phyloP scores from a whole-genome alignment of 192 early-diverging fungal species.

The Gonapodya sp. region DNA sequence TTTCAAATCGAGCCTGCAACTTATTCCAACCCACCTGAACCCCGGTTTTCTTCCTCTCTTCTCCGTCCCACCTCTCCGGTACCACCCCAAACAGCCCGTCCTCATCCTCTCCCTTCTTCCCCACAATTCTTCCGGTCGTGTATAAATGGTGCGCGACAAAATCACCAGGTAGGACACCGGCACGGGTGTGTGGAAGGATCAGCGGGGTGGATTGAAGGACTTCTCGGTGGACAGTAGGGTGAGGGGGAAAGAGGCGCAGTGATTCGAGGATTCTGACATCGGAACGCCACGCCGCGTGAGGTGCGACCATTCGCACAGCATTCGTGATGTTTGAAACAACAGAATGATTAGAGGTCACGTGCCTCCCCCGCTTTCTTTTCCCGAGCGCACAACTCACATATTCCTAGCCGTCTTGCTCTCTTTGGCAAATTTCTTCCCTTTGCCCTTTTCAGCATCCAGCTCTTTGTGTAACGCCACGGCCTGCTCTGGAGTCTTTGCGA shows the following conservation, averaged over 20 bases:
- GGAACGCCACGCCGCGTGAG: too few relatives aligned
- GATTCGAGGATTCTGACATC: neutral
- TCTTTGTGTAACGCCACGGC: neutral
- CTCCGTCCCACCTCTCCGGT: neutral
- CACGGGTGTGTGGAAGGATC: neutral
- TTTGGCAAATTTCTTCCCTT: neutral
- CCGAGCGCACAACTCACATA: neutral
- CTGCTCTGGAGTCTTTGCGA: neutral
- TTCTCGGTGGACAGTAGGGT: neutral
- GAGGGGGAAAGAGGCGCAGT: neutral
- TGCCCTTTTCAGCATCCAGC: neutral
- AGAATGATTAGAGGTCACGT: too few relatives aligned
- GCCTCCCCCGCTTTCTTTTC: too few relatives aligned
- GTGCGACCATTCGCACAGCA: neutral
- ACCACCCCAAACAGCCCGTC: neutral
- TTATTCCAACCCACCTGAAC: neutral
- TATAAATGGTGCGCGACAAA: neutral
- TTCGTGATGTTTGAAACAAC: neutral
- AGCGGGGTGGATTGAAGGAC: neutral
- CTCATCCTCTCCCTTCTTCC: neutral
- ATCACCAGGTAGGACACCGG: neutral
- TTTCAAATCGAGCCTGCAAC: too few relatives aligned
- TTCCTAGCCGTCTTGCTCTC: neutral
- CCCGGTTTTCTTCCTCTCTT: neutral
- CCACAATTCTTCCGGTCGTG: neutral